A percentile compares a stretch with the other conserved stretches of the same genome.
These are phyloP conservation scores for Firmiana major DNA, from an alignment of 345 rosid genomes.

Conservation along the genomic window DNA sequence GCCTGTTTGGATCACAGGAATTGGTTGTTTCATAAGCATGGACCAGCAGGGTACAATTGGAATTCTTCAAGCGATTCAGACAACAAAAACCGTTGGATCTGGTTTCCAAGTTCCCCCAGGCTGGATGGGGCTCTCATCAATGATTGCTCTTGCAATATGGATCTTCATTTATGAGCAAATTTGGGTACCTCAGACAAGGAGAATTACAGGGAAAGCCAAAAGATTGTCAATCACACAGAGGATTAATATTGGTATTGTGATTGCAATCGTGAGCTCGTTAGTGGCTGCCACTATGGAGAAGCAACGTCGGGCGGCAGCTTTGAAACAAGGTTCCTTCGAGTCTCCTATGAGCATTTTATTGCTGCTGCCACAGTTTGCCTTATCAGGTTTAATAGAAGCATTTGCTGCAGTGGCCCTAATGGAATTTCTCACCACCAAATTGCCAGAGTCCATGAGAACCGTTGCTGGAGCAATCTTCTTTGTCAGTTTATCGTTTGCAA, in stretches of 20 bases:
- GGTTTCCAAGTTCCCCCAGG: conserved; percentile 50
- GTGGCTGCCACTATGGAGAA: conserved; percentile 44
- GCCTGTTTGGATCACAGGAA: conserved; percentile 46
- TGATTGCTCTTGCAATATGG: conserved; percentile 57
- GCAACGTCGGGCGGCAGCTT: conserved; percentile 35
- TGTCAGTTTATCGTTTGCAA: conserved; percentile 43
- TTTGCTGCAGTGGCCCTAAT: conserved; percentile 56
- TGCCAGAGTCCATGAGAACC: conserved; percentile 67
- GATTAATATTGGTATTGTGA: conserved; percentile 43
- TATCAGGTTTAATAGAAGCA: conserved; percentile 56
- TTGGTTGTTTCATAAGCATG: conserved; percentile 47
- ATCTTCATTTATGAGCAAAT: conserved; percentile 48
- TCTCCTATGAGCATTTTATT: conserved; percentile 35
- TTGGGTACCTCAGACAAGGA: conserved; percentile 33
- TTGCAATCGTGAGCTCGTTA: conserved; percentile 41
- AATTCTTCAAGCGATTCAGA: conserved; percentile 53
- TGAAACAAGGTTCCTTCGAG: conserved; percentile 32
- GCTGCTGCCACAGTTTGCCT: conserved; percentile 51
- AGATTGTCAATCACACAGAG: conserved; percentile 44
- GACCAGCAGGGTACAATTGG: conserved; percentile 53
- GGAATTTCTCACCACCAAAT: conserved; percentile 51
- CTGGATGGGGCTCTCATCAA: conserved; percentile 51
- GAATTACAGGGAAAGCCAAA: conserved; percentile 28
- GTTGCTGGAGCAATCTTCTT: conserved; percentile 61
- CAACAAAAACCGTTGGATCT: conserved; percentile 24